phyloP scores from a whole-genome alignment of 805 yeast genomes.

The Cyberlindnera veronae region DNA sequence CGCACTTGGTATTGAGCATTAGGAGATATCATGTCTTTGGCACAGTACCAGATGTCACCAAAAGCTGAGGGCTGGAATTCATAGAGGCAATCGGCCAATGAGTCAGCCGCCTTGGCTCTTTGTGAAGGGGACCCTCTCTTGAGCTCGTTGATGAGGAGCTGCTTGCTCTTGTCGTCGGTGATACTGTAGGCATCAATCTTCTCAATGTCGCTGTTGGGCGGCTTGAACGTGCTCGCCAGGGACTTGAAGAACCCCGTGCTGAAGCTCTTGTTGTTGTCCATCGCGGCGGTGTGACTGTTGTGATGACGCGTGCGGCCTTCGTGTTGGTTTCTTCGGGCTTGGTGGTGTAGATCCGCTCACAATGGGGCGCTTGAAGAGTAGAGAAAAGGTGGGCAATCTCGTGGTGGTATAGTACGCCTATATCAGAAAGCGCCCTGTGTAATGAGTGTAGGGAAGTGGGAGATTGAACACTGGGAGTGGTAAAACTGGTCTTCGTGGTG shows the following conservation, averaged over 20 bases:
- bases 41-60: slow-evolving; percentile 74
- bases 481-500: no score
- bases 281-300: no score
- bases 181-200: slow-evolving; percentile 41
- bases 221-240: slow-evolving; percentile 24
- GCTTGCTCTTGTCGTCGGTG: slow-evolving; percentile 42
- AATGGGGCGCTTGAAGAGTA: no score
- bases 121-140: slow-evolving; percentile 34
- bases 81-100: slow-evolving; percentile 47
- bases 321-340: not conserved
- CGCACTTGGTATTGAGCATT: slow-evolving; percentile 36
- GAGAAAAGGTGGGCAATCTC: no score
- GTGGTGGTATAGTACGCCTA: no score
- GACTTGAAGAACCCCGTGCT: slow-evolving; percentile 25
- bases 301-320: not conserved
- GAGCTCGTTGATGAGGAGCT: slow-evolving; percentile 36
- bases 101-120: slow-evolving; percentile 48
- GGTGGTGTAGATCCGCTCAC: not conserved
- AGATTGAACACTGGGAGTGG: no score
- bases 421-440: no score
- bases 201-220: slow-evolving; percentile 24
- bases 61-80: slow-evolving; percentile 54
- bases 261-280: slow-evolving; percentile 15
- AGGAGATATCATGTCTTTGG: slow-evolving; percentile 45
- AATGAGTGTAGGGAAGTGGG: no score